phyloP scores from a whole-genome alignment of 169 alveolate genomes.

The Theileria sp. region DNA sequence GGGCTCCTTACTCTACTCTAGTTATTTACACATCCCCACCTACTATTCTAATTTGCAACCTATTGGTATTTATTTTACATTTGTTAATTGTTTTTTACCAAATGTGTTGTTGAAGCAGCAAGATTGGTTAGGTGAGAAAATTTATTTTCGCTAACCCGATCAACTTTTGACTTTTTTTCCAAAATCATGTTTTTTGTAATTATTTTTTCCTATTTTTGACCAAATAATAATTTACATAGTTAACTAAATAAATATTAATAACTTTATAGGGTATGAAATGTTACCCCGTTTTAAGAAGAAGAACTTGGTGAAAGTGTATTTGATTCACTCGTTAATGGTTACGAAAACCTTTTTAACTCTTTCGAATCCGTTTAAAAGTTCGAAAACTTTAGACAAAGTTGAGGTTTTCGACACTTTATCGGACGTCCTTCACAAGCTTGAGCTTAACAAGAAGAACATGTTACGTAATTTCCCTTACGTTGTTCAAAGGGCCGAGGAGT shows the following conservation, averaged over 20 bases:
- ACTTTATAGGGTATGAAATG: constrained; percentile 72
- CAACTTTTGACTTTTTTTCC: too few species aligned
- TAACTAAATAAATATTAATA: too few species aligned
- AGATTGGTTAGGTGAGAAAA: too few species aligned
- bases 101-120: too few species aligned
- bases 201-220: neutral
- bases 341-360: constrained; percentile 67
- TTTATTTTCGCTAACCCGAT: too few species aligned
- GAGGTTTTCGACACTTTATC: constrained; percentile 70
- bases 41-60: too few species aligned
- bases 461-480: constrained; percentile 70
- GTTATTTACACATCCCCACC: too few species aligned
- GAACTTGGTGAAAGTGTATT: constrained; percentile 66
- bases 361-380: constrained; percentile 65
- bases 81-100: too few species aligned
- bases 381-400: constrained; percentile 65
- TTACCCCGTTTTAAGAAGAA: constrained; percentile 70
- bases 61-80: too few species aligned
- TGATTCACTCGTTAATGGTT: constrained; percentile 69
- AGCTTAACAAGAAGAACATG: constrained; percentile 63
- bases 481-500: constrained; percentile 76
- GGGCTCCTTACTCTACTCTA: too few species aligned
- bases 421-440: constrained; percentile 61
- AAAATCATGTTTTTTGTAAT: too few species aligned
- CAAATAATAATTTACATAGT: too few species aligned